Conservation (phyloP, 169 alveolate species). For the Eimeria tenella region DNA sequence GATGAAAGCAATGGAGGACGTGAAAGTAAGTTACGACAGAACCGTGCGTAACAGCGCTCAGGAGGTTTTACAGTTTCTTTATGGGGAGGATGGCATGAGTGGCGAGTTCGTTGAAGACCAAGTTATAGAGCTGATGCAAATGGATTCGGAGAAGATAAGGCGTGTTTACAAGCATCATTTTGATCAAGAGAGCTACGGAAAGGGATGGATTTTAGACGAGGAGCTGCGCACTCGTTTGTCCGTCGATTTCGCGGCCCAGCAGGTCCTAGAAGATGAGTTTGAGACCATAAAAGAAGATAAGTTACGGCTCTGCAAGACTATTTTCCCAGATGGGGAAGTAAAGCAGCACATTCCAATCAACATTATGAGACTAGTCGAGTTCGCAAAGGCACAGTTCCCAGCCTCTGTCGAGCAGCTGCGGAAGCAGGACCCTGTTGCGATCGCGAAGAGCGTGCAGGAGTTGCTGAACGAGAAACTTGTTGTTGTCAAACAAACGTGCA, state of each 20-base stretch:
- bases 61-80: slow-evolving; percentile 97
- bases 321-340: slow-evolving; percentile 96
- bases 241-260: slow-evolving; percentile 88
- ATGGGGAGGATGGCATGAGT: slow-evolving; percentile 99
- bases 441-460: slow-evolving; percentile 87
- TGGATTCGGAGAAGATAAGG: slow-evolving; percentile 93
- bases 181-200: slow-evolving; percentile 85
- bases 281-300: slow-evolving; percentile 68
- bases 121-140: slow-evolving; percentile 92
- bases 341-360: slow-evolving; percentile 98
- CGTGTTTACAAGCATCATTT: slow-evolving; percentile 86
- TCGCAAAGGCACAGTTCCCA: slow-evolving; percentile 77
- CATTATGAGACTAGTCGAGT: slow-evolving; percentile 87
- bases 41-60: slow-evolving; percentile 98
- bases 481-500: slow-evolving; percentile 86
- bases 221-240: slow-evolving; percentile 82
- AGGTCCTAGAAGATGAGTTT: slow-evolving; percentile 80
- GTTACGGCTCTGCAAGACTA: slow-evolving; percentile 82
- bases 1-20: slow-evolving; percentile 99
- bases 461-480: slow-evolving; percentile 86
- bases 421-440: slow-evolving; percentile 87
- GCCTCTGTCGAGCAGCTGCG: slow-evolving; percentile 57
- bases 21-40: slow-evolving; percentile 99
- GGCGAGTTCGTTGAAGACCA: slow-evolving; percentile 99
- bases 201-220: slow-evolving; percentile 87